These are phyloP conservation scores for Nannochloropsis oceanica DNA, from an alignment of 108 stramenopile species.

Conservation along the genomic window DNA sequence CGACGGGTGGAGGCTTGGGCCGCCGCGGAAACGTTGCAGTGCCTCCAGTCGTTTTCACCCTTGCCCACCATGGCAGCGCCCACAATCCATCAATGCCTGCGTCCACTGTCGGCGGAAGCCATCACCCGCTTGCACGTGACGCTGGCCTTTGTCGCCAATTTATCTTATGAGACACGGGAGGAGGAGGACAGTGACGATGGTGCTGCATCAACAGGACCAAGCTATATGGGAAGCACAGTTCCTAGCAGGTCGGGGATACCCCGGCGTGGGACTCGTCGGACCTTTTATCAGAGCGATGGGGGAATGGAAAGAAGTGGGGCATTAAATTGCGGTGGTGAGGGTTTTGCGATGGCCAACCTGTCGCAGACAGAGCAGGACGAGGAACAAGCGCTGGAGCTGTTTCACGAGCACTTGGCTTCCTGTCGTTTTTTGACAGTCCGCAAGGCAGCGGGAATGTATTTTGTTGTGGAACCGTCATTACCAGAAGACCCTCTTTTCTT, in stretches of 20 bases:
- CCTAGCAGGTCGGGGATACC: no score
- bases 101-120: background rate
- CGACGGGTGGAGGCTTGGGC: background rate
- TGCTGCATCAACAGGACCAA: background rate
- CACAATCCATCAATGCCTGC: background rate
- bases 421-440: background rate
- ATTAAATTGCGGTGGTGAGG: background rate
- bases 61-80: background rate
- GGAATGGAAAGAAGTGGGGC: no score
- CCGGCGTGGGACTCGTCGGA: no score
- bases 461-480: background rate
- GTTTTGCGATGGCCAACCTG: background rate
- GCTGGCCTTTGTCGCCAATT: background rate
- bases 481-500: background rate
- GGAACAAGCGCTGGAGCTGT: background rate
- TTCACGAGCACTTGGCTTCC: background rate
- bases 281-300: no score
- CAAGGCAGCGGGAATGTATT: background rate
- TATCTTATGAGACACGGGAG: background rate
- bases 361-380: background rate
- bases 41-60: background rate
- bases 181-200: background rate
- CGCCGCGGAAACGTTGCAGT: background rate
- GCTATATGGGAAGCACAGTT: background rate
- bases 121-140: background rate